Conservation (phyloP, 2,329 filamentous ascomycete genomes). For the Rhexocercosporidium sp. region DNA sequence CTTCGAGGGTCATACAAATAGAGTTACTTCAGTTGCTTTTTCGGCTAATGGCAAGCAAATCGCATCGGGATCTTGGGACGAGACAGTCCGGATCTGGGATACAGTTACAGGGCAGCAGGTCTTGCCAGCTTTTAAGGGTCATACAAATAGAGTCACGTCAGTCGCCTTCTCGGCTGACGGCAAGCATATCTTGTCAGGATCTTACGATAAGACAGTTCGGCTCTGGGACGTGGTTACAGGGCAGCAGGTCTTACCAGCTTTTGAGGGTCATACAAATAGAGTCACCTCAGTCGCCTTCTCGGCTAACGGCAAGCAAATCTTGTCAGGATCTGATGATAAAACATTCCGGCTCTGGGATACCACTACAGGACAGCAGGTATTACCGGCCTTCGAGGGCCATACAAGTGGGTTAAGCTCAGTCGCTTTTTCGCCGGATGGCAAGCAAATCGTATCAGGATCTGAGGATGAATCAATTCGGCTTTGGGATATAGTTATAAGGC, state of each 20-base stretch:
- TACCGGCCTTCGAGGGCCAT: constrained; percentile 9
- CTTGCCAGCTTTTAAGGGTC: constrained; percentile 7
- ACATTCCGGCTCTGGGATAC: too few species aligned
- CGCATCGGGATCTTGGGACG: constrained; percentile 5
- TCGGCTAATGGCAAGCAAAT: constrained; percentile 11
- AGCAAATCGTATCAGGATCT: background rate
- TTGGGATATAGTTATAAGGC: constrained; percentile 17
- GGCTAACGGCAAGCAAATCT: background rate
- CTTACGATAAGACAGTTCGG: constrained; percentile 11
- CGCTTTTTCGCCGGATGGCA: constrained; percentile 19
- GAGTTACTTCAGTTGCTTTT: constrained; percentile 16
- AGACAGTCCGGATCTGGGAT: too few species aligned
- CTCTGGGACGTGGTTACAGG: constrained; percentile 20
- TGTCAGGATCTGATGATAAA: constrained; percentile 4
- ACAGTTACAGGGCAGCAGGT: constrained; percentile 11
- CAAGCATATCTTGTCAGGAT: constrained; percentile 2
- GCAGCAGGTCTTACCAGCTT: too few species aligned
- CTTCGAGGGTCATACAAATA: background rate
- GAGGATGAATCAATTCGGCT: constrained; percentile 10
- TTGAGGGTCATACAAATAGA: background rate
- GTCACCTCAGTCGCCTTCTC: constrained; percentile 22
- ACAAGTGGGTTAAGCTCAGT: background rate
- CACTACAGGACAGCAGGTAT: constrained; percentile 10
- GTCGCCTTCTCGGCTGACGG: constrained; percentile 20
- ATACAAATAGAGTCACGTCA: background rate